phyloP scores from a whole-genome alignment of 768 basidiomycete species.

The Leccinum imitatum region DNA sequence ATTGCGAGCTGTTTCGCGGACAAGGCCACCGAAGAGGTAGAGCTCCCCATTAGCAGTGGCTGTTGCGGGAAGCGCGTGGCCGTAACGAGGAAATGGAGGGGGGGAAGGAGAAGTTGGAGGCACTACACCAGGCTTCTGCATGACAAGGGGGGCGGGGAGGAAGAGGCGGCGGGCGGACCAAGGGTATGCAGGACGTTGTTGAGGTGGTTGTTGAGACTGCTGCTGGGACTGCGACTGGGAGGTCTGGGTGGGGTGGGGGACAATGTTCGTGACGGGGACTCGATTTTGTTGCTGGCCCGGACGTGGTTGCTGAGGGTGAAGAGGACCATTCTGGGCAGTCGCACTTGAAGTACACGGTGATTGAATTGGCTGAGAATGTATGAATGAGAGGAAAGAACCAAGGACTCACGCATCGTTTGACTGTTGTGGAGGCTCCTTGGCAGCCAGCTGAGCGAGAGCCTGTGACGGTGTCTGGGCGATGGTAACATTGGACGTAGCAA shows the following conservation, averaged over 20 bases:
- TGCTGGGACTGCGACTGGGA: constrained; percentile 35
- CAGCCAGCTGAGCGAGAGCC: constrained; percentile 59
- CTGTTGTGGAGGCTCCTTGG: constrained; percentile 30
- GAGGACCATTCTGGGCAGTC: constrained; percentile 24
- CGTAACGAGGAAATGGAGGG: constrained; percentile 94
- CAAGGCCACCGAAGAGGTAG: constrained; percentile 95
- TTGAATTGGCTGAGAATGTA: constrained; percentile 4
- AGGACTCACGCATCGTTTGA: constrained; percentile 38
- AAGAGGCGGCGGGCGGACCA: constrained; percentile 78
- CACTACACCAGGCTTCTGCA: constrained; percentile 62
- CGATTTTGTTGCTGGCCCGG: constrained; percentile 33
- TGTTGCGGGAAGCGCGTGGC: constrained; percentile 83
- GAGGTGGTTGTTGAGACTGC: constrained; percentile 32
- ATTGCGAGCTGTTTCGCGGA: constrained; percentile 84
- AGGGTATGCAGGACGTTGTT: constrained; percentile 66
- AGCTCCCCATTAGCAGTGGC: constrained; percentile 84
- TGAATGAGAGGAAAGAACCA: constrained; percentile 1
- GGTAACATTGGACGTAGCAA: constrained; percentile 46
- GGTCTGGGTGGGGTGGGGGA: constrained; percentile 31
- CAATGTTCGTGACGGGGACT: constrained; percentile 30
- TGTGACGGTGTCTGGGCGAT: constrained; percentile 65
- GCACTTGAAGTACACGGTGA: constrained; percentile 5
- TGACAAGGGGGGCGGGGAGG: constrained; percentile 63
- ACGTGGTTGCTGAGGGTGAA: constrained; percentile 36
- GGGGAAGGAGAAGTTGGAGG: constrained; percentile 73